Percentiles rank a stretch among this genome's conserved stretches.
These are phyloP conservation scores for Austroboletus niveus DNA, from an alignment of 1,284 basidiomycete species.

Conservation along the genomic window DNA sequence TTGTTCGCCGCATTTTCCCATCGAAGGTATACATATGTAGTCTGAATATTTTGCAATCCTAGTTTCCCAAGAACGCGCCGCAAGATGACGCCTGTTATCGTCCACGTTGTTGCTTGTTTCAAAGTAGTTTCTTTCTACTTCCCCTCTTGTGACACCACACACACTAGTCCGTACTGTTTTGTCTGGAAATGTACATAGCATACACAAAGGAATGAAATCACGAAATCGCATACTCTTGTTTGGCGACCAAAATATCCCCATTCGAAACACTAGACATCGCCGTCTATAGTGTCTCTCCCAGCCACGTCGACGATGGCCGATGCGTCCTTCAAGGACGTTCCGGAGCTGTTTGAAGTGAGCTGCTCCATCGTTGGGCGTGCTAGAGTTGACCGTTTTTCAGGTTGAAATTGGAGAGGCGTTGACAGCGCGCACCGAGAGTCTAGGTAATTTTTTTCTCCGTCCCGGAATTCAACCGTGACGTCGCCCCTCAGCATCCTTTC, in stretches of 20 bases:
- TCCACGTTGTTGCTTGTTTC: not conserved
- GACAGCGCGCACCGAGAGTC: constrained; percentile 86
- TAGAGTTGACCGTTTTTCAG: constrained; percentile 39
- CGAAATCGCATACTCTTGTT: constrained; percentile 17
- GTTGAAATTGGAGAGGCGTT: constrained; percentile 90
- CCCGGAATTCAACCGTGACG: not conserved
- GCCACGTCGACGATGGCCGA: constrained; percentile 40
- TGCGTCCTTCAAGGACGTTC: constrained; percentile 62
- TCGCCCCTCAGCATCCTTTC: constrained; percentile 71
- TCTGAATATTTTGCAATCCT: constrained; percentile 12
- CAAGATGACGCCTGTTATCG: too few relatives aligned
- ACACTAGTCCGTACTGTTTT: constrained; percentile 14
- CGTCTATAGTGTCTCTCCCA: too few relatives aligned
- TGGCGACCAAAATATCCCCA: constrained; percentile 21
- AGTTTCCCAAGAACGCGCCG: not conserved
- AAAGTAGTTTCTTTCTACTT: constrained; percentile 9
- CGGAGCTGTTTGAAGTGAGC: constrained; percentile 57
- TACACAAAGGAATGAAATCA: constrained; percentile 8
- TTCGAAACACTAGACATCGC: not conserved
- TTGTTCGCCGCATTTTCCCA: constrained; percentile 1
- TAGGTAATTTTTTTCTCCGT: constrained; percentile 55
- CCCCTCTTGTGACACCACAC: constrained; percentile 11
- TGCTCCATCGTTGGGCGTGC: not conserved
- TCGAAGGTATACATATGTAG: constrained; percentile 4
- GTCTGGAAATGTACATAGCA: constrained; percentile 22